These are phyloP conservation scores for Megacollybia platyphylla DNA, from an alignment of 1,284 basidiomycete species.

Conservation along the genomic window DNA sequence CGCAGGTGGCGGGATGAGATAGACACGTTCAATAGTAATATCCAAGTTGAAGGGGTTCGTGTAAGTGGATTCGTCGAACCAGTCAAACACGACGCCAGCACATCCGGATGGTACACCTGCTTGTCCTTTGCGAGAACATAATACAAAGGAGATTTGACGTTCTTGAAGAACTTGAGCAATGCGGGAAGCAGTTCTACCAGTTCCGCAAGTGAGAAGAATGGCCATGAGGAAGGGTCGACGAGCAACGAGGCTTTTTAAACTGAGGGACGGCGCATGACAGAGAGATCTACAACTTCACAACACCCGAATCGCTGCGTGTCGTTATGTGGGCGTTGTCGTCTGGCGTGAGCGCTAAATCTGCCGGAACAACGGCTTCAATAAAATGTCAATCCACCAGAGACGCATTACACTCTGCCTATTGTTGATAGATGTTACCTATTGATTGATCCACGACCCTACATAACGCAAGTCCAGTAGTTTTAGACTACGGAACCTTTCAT, in stretches of 20 bases:
- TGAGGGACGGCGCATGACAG: too few relatives aligned
- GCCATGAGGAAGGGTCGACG: not conserved
- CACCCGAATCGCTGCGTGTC: too few relatives aligned
- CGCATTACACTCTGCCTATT: too few relatives aligned
- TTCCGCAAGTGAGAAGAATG: not conserved
- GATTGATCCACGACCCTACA: too few relatives aligned
- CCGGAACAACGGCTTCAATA: too few relatives aligned
- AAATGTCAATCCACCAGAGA: too few relatives aligned
- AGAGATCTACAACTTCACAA: too few relatives aligned
- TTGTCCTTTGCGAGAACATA: conserved; percentile 1
- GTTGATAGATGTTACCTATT: too few relatives aligned
- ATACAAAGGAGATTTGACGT: not conserved
- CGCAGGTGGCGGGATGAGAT: conserved; percentile 12
- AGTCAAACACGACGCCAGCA: conserved; percentile 3
- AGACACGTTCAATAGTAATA: conserved; percentile 10
- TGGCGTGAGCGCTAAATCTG: too few relatives aligned
- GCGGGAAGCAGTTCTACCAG: not conserved
- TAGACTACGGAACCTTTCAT: not conserved
- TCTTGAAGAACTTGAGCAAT: not conserved
- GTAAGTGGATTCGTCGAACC: conserved; percentile 1
- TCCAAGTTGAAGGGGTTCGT: not conserved
- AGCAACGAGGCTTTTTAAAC: not conserved
- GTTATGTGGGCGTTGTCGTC: too few relatives aligned
- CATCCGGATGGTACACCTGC: not conserved
- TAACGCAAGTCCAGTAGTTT: not conserved